Conservation (phyloP, 106 monocot genomes). For the Dioscorea alata region DNA sequence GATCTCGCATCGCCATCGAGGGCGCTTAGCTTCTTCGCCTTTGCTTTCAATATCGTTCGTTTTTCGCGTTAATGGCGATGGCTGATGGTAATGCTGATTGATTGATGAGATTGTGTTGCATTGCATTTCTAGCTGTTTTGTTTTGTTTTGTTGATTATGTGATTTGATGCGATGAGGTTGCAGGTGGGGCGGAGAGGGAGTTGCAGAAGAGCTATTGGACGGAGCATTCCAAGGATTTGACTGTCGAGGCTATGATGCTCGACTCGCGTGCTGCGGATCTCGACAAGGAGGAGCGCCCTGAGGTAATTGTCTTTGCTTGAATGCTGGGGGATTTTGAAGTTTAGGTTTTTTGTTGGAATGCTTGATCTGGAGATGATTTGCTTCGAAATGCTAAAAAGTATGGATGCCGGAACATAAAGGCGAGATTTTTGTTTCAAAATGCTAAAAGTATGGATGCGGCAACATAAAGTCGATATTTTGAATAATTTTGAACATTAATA, state of each 20-base stretch:
- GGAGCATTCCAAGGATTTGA: constrained; percentile 93
- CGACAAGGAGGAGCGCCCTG: constrained; percentile 95
- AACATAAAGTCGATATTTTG: neutral
- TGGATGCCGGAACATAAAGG: no score
- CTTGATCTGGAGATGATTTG: no score
- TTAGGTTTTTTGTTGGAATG: neutral
- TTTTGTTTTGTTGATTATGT: no score
- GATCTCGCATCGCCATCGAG: constrained; percentile 85
- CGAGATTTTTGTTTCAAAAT: no score
- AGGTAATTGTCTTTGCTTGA: constrained; percentile 33
- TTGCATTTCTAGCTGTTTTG: no score
- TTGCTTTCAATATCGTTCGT: neutral
- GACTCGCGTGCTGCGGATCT: constrained; percentile 93
- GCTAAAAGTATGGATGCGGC: neutral
- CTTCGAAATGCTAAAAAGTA: no score
- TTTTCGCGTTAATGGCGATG: no score
- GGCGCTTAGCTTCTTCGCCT: constrained; percentile 35
- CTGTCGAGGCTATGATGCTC: constrained; percentile 99
- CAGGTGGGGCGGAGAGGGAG: constrained; percentile 50
- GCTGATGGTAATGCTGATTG: no score
- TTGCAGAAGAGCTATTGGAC: constrained; percentile 96
- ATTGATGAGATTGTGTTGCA: no score
- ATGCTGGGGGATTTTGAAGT: neutral
- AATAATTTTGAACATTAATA: neutral
- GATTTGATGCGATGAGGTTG: neutral